phyloP scores from a whole-genome alignment of 2,329 filamentous ascomycete species.

The Allantophomopsis lycopodina region DNA sequence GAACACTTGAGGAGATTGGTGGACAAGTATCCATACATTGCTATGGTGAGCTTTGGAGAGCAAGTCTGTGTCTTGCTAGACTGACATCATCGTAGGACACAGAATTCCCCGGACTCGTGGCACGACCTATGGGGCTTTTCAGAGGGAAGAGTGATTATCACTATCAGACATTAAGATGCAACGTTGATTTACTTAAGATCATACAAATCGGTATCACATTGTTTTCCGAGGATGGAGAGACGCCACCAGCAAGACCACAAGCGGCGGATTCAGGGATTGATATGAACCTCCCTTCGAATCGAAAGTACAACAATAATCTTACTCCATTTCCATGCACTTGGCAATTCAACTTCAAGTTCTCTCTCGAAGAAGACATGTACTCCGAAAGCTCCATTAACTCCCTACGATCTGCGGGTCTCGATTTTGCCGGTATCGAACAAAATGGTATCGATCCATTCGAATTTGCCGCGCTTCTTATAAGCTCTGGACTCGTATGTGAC shows the following conservation, averaged over 20 bases:
- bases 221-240: conserved; percentile 82
- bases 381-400: conserved; percentile 90
- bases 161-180: conserved; percentile 93
- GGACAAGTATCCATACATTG: conserved; percentile 88
- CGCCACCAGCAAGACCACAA: conserved; percentile 57
- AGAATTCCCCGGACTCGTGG: conserved; percentile 95
- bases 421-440: conserved; percentile 71
- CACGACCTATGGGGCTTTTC: conserved; percentile 88
- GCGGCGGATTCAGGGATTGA: conserved; percentile 20
- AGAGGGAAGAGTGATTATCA: conserved; percentile 95
- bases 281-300: conserved; percentile 24
- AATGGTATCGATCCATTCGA: conserved; percentile 83
- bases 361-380: conserved; percentile 92
- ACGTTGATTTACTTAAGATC: conserved; percentile 93
- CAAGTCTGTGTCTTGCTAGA: background rate
- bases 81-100: conserved; percentile 54
- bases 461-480: conserved; percentile 82
- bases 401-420: conserved; percentile 80
- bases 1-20: conserved; percentile 67
- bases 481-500: conserved; percentile 78
- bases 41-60: conserved; percentile 58
- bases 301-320: conserved; percentile 27
- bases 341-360: conserved; percentile 99
- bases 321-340: conserved; percentile 70
- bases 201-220: conserved; percentile 94